phyloP scores from a whole-genome alignment of 352 stramenopile genomes.

The Phytophthora chlamydospora region DNA sequence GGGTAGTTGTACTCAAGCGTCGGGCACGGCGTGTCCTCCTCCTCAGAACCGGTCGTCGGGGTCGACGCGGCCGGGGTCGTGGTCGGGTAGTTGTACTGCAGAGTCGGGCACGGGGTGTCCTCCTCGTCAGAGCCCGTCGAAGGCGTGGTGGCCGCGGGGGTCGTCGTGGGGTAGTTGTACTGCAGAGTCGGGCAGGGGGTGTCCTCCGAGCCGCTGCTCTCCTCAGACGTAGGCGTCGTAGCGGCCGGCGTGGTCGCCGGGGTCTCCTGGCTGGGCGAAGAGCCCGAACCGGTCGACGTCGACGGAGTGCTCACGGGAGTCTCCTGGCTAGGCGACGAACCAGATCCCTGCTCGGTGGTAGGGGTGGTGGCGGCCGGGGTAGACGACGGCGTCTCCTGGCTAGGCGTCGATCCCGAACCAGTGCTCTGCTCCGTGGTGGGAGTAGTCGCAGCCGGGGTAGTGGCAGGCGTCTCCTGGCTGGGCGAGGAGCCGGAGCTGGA shows the following conservation, averaged over 20 bases:
- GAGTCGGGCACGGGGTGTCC: conserved; percentile 29
- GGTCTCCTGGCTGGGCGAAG: conserved; percentile 9
- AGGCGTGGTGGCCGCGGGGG: conserved; percentile 2
- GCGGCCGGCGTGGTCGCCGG: background rate
- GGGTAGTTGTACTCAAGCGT: conserved; percentile 33
- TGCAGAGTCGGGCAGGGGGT: conserved; percentile 27
- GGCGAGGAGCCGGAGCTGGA: background rate
- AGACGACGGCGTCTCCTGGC: background rate
- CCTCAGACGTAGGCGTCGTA: conserved; percentile 6
- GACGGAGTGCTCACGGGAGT: background rate
- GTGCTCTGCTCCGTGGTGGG: conserved; percentile 10
- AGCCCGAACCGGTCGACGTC: conserved; percentile 1
- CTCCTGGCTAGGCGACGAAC: conserved; percentile 1
- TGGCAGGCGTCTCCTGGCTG: conserved; percentile 9
- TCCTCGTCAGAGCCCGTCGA: conserved; percentile 4
- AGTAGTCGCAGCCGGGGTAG: conserved; percentile 9
- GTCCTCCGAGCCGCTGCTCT: conserved; percentile 15
- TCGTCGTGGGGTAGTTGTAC: conserved; percentile 17
- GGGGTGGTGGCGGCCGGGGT: too few relatives aligned
- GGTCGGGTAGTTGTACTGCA: conserved; percentile 19
- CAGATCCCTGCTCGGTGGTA: background rate
- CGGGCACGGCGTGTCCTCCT: conserved; percentile 30
- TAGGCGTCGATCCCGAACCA: background rate
- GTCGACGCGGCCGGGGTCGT: conserved; percentile 2
- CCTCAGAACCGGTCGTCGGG: background rate